Conservation (phyloP, 148 eudicot species). For the Oxyria digyna region DNA sequence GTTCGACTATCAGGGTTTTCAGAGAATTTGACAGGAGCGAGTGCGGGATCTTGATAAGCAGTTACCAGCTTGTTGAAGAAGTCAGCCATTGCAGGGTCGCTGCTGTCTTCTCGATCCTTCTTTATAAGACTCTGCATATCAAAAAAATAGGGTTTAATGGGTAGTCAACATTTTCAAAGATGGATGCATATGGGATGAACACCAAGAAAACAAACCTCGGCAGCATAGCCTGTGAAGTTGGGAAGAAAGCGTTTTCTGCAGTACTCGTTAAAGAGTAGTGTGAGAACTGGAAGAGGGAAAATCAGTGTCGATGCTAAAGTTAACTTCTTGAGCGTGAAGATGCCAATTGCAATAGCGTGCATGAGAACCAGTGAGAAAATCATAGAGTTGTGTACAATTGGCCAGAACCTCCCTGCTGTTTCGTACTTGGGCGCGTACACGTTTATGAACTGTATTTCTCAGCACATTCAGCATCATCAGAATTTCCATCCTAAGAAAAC, state of each 20-base stretch:
- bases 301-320: slow-evolving; percentile 56
- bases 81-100: slow-evolving; percentile 43
- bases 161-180: too few relatives aligned
- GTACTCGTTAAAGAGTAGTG: slow-evolving; percentile 71
- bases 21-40: slow-evolving; percentile 26
- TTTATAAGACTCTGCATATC: slow-evolving; percentile 63
- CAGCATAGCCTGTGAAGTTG: slow-evolving; percentile 59
- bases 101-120: slow-evolving; percentile 52
- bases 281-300: slow-evolving; percentile 71
- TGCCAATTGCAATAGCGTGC: slow-evolving; percentile 79
- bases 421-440: slow-evolving; percentile 71
- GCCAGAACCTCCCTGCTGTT: slow-evolving; percentile 83
- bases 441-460: slow-evolving; percentile 54
- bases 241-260: slow-evolving; percentile 71
- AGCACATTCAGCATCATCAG: background rate
- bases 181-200: background rate
- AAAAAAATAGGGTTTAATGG: background rate
- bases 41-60: slow-evolving; percentile 79
- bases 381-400: slow-evolving; percentile 57
- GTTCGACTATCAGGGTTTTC: slow-evolving; percentile 20
- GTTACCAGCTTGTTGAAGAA: slow-evolving; percentile 43
- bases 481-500: background rate
- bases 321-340: slow-evolving; percentile 64
- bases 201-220: slow-evolving; percentile 48
- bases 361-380: slow-evolving; percentile 74